A percentile compares a stretch with the other conserved stretches of the same genome.
These are phyloP conservation scores for Kwoniella dejecticola DNA, from an alignment of 768 basidiomycete genomes.

Conservation along the genomic window DNA sequence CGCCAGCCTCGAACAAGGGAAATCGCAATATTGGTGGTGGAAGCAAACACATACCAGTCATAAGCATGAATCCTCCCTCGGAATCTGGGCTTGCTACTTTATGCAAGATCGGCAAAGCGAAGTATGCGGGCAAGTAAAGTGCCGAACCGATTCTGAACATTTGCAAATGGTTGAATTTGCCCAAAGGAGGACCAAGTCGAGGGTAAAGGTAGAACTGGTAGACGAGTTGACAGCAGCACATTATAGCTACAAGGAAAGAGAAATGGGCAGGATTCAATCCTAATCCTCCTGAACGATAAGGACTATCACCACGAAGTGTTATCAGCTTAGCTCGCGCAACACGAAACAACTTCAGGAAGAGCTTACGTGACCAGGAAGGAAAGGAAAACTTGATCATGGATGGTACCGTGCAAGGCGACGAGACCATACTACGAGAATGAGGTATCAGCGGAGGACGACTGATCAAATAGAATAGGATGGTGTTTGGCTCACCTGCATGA, in stretches of 20 bases:
- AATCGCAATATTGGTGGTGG: too few species aligned
- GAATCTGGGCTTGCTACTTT: slow-evolving; percentile 68
- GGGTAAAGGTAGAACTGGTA: slow-evolving; percentile 65
- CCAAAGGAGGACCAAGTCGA: slow-evolving; percentile 55
- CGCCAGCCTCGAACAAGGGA: not conserved
- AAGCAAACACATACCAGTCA: slow-evolving; percentile 59
- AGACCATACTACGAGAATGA: slow-evolving; percentile 65
- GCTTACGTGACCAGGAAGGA: slow-evolving; percentile 86
- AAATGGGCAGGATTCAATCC: slow-evolving; percentile 89
- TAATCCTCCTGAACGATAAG: slow-evolving; percentile 81
- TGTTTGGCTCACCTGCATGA: slow-evolving; percentile 66
- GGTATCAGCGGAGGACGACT: slow-evolving; percentile 20
- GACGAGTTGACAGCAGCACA: slow-evolving; percentile 90
- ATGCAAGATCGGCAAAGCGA: slow-evolving; percentile 73
- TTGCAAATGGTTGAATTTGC: slow-evolving; percentile 54
- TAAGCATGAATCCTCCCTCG: slow-evolving; percentile 75
- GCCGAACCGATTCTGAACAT: slow-evolving; percentile 61
- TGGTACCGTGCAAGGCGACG: slow-evolving; percentile 76
- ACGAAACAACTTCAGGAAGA: not conserved
- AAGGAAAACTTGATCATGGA: slow-evolving; percentile 88
- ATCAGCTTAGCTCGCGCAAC: too few species aligned
- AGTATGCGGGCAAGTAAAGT: slow-evolving; percentile 86
- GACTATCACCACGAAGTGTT: slow-evolving; percentile 58
- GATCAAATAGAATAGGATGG: not conserved
- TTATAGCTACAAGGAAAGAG: slow-evolving; percentile 78